phyloP scores from a whole-genome alignment of 768 basidiomycete species.

The Daedaleopsis sinensis region DNA sequence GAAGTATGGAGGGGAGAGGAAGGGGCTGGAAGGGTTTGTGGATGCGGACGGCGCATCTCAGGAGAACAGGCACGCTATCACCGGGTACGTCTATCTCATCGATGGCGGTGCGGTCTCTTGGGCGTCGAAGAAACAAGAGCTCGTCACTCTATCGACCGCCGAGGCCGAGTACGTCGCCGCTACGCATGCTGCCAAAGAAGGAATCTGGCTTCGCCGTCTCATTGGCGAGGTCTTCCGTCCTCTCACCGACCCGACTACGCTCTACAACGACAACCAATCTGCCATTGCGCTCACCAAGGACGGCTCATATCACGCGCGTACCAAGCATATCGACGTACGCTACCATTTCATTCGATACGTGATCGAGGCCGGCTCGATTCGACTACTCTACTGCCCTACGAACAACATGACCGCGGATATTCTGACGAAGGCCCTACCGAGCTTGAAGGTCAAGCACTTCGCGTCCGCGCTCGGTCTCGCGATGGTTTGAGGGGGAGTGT shows the following conservation, averaged over 20 bases:
- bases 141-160: conserved; percentile 37
- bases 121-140: conserved; percentile 19
- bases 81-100: conserved; percentile 40
- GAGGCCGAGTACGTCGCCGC: conserved; percentile 43
- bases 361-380: conserved; percentile 28
- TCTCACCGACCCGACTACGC: conserved; percentile 4
- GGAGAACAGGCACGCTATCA: conserved; percentile 33
- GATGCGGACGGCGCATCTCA: conserved; percentile 37
- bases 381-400: conserved; percentile 35
- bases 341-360: conserved; percentile 40
- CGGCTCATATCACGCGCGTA: conserved; percentile 9
- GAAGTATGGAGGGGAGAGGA: conserved; percentile 13
- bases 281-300: conserved; percentile 16
- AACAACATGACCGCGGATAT: conserved; percentile 41
- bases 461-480: no score
- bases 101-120: conserved; percentile 36
- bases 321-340: conserved; percentile 35
- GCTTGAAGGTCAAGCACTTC: background rate
- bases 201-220: conserved; percentile 24
- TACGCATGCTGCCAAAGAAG: conserved; percentile 30
- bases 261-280: conserved; percentile 10
- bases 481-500: no score
- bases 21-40: conserved; percentile 17
- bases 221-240: conserved; percentile 12
- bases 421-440: conserved; percentile 39